Base-by-base conservation (phyloP, 805 yeast genomes). In the Nakazawaea sp. region DNA sequence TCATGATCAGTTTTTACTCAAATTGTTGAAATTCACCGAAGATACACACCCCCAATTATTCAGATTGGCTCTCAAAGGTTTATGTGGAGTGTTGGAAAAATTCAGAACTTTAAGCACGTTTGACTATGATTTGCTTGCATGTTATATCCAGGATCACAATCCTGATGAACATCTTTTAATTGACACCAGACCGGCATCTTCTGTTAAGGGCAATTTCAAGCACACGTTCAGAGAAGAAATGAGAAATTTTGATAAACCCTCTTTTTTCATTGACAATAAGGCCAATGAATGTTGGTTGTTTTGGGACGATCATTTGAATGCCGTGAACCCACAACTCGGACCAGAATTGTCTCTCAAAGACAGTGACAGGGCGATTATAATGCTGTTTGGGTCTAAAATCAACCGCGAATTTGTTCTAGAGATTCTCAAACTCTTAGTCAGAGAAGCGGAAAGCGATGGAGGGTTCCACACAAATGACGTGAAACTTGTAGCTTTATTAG, bases 11-110 rank as follows among this genome's bases (percentile, higher is more conserved):
- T 62, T 70, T 1, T 46, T 78, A 9, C 54, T 54, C 24, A 47
- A 70, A 2, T 57, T 83, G 23, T 63, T 71, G 7, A 57, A 61
- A 2, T 63, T 65, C 24, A 68, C 82, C 1, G 57, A 66, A 11
- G 67, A 72, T n/a, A 74, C 74, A 17, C 94, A 86, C 53, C 95
- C 96, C 0, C 58, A 69, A 2, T 58, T 85, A 31, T 64, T 84
- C 2, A 68, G 77, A 38, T 53, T 75, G 26, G 78, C 83, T 15
- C 57, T 79, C 41, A 74, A 72, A 35, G 81, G 87, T 15, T 51
- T 82, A 21, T 63, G 79, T 2, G 66, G 71, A n/a, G 45, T 79
- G 4, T 51, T 76, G 18, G 62, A 63, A 40, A 71, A 73, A 38
- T 45, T 75, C 5, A 56, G 66, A 20, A 50, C 62, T 1, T 56